Conservation (phyloP, 495 filamentous ascomycete species). For the Usnea hakonensis region DNA sequence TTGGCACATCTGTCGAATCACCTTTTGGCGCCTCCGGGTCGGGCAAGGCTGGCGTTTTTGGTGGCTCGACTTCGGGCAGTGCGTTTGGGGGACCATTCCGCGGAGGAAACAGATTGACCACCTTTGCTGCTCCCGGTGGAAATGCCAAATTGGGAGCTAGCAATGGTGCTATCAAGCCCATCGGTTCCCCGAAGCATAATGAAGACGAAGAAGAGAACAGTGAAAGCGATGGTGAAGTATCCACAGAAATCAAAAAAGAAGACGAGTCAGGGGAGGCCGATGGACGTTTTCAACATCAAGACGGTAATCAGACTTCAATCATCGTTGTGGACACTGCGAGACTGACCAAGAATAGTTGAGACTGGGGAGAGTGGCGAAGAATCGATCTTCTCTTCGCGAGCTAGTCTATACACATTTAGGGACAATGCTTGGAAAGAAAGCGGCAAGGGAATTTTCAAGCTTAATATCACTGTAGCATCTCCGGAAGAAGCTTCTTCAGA, state of each 20-base stretch:
- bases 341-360: slow-evolving; percentile 46
- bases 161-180: slow-evolving; percentile 54
- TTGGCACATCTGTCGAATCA: slow-evolving; percentile 26
- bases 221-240: slow-evolving; percentile 39
- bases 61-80: slow-evolving; percentile 39
- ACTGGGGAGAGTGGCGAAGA: slow-evolving; percentile 64
- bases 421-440: slow-evolving; percentile 81
- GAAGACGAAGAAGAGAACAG: slow-evolving; percentile 45
- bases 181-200: slow-evolving; percentile 62
- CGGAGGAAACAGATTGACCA: slow-evolving; percentile 45
- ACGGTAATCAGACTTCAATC: slow-evolving; percentile 43
- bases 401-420: slow-evolving; percentile 69
- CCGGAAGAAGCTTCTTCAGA: slow-evolving; percentile 38
- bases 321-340: background rate
- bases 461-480: slow-evolving; percentile 57
- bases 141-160: slow-evolving; percentile 45
- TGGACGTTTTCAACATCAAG: slow-evolving; percentile 58
- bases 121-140: slow-evolving; percentile 60
- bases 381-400: slow-evolving; percentile 50
- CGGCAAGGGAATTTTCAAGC: slow-evolving; percentile 71
- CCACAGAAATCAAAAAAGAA: slow-evolving; percentile 34
- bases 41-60: slow-evolving; percentile 31
- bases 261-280: slow-evolving; percentile 44
- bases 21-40: slow-evolving; percentile 28
- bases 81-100: slow-evolving; percentile 50